These are phyloP conservation scores for Aspergillus niger DNA, from an alignment of 2,329 filamentous ascomycete genomes.

Conservation along the genomic window DNA sequence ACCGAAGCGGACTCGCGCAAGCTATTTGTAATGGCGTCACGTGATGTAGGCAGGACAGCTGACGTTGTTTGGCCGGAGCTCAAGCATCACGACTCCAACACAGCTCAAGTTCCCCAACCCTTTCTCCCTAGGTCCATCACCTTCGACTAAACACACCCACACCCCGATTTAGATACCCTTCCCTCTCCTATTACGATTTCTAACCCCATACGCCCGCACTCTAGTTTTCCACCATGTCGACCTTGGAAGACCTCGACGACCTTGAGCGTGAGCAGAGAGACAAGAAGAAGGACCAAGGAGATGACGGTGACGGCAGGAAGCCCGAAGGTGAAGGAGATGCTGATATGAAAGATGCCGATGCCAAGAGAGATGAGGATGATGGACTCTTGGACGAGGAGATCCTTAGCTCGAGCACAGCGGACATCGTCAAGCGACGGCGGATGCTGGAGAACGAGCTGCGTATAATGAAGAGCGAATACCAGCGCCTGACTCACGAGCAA, in stretches of 20 bases:
- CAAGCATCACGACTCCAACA: constrained; percentile 21
- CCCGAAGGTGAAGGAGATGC: constrained; percentile 69
- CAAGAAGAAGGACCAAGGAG: constrained; percentile 66
- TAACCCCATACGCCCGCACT: background rate
- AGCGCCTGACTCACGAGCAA: constrained; percentile 93
- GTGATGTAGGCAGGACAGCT: constrained; percentile 33
- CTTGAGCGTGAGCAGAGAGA: constrained; percentile 79
- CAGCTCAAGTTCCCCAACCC: constrained; percentile 15
- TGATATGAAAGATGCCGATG: constrained; percentile 89
- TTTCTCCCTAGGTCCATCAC: constrained; percentile 14
- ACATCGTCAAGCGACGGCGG: constrained; percentile 87
- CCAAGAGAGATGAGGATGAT: constrained; percentile 67
- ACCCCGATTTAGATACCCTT: constrained; percentile 11
- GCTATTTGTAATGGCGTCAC: constrained; percentile 28
- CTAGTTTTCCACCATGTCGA: constrained; percentile 66
- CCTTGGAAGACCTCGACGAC: constrained; percentile 88
- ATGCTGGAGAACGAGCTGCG: constrained; percentile 95
- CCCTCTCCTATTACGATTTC: background rate
- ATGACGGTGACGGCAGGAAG: constrained; percentile 59
- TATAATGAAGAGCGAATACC: constrained; percentile 98
- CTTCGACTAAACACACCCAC: constrained; percentile 15
- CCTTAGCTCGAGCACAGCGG: constrained; percentile 86
- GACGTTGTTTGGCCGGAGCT: constrained; percentile 42
- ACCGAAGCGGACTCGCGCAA: background rate
- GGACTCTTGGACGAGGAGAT: constrained; percentile 92